A percentile compares a stretch with the other conserved stretches of the same genome.
Evolutionary conservation across 1,139 yeast genomes (phyloP).

Genomic region (Yamadazyma sp.): DNA sequence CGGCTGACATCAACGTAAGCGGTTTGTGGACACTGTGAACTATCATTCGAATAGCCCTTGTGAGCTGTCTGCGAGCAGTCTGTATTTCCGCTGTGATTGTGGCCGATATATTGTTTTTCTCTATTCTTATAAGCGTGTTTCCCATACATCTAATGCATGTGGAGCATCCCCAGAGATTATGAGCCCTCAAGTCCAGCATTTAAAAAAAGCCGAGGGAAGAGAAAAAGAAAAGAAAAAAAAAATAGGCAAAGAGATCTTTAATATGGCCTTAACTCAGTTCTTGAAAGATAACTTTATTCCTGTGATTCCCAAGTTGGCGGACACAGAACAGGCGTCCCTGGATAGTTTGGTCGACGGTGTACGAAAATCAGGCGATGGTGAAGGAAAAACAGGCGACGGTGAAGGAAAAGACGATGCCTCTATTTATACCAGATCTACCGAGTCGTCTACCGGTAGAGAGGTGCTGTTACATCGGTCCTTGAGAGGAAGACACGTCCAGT

Average conservation of each 20-base stretch:
- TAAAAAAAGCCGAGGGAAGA: not conserved
- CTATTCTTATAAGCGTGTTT: too few species aligned
- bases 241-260: not conserved
- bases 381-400: not conserved
- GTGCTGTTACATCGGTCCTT: conserved; percentile 22
- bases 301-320: conserved; percentile 13
- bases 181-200: conserved; percentile 4
- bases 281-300: conserved; percentile 22
- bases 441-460: conserved; percentile 15
- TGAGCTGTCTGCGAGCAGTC: too few species aligned
- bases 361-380: not conserved
- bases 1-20: too few species aligned
- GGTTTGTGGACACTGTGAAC: too few species aligned
- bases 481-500: conserved; percentile 43
- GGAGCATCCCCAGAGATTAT: conserved; percentile 1
- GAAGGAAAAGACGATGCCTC: conserved; percentile 13
- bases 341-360: not conserved
- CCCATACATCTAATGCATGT: too few species aligned
- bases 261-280: conserved; percentile 13
- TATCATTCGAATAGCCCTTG: too few species aligned
- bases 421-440: conserved; percentile 16
- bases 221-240: conserved; percentile 2
- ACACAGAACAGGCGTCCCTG: not conserved
- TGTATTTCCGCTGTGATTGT: too few species aligned
- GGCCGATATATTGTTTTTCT: too few species aligned